These are phyloP conservation scores for Puccinia horiana DNA, from an alignment of 1,284 basidiomycete species.

Conservation along the genomic window DNA sequence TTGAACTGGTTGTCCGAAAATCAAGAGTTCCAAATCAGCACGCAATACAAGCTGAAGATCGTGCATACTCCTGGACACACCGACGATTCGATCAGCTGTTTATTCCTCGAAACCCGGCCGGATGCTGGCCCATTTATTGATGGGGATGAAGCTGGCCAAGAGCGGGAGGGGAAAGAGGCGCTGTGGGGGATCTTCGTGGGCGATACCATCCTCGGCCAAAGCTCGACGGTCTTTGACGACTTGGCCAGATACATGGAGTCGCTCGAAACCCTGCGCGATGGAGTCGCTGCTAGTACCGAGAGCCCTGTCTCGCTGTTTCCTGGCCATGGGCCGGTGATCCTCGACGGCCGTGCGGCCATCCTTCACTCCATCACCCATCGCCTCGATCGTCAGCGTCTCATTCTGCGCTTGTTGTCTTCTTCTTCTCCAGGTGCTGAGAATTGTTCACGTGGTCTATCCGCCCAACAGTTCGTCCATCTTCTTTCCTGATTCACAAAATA, in stretches of 20 bases:
- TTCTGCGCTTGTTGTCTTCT: slow-evolving; percentile 66
- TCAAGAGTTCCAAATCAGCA: slow-evolving; percentile 42
- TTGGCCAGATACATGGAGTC: slow-evolving; percentile 72
- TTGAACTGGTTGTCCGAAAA: slow-evolving; percentile 47
- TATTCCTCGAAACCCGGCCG: slow-evolving; percentile 12
- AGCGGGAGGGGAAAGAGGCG: slow-evolving; percentile 60
- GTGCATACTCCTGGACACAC: slow-evolving; percentile 91
- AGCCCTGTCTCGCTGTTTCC: slow-evolving; percentile 68
- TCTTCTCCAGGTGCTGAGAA: slow-evolving; percentile 62
- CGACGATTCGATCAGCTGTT: slow-evolving; percentile 71
- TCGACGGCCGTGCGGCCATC: slow-evolving; percentile 66
- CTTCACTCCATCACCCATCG: slow-evolving; percentile 77
- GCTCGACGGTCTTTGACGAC: slow-evolving; percentile 86
- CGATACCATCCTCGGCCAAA: slow-evolving; percentile 86
- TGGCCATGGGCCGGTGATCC: slow-evolving; percentile 79
- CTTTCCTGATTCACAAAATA: not conserved
- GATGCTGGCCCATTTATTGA: not conserved
- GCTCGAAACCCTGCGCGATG: slow-evolving; percentile 67
- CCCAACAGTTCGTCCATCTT: not conserved
- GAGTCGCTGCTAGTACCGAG: slow-evolving; percentile 54
- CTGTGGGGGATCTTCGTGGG: slow-evolving; percentile 74
- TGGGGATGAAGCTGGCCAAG: not conserved
- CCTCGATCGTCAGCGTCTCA: slow-evolving; percentile 76
- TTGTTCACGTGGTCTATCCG: slow-evolving; percentile 61
- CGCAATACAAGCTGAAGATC: slow-evolving; percentile 66